Base-by-base conservation (phyloP, 2,329 filamentous ascomycete genomes). In the Fusarium torulosum region DNA sequence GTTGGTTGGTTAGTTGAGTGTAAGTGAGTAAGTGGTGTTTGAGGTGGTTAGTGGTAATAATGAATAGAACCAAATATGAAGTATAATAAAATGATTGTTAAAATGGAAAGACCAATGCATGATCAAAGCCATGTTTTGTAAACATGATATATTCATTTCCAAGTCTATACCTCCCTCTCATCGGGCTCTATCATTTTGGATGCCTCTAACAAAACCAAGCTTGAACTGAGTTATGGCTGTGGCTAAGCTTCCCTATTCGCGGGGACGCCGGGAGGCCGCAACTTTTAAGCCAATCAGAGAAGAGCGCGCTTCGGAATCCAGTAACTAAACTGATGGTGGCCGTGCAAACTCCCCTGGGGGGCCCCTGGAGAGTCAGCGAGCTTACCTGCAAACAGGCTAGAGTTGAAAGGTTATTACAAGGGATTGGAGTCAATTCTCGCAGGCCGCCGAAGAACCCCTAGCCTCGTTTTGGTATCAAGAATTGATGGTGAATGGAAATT, bases 251-350 rank as follows among this genome's bases (percentile, higher is more conserved):
- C 55, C 59, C 45, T 61, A 54, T 60, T 64, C 63, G 67, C 70
- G 72, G 72, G 52, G 68, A 54, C 42, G 58, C 70, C 70, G 71
- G 71, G 71, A 74, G 71, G 71, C 71, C 69, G 61, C 72, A 49
- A 29, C 41, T 46, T 40, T 38, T 37, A n/a, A 33, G 6, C 70
- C 60, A 74, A 72, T 74, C 51, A 71, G 14, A 19, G 8, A 7
- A 6, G 21, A 21, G 15, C 31, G 25, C 49, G 31, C 25, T 42
- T 35, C 42, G 25, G 37, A 20, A 63, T 35, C 57, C 35, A 49
- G 35, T 20, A 21, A 25, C 19, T 38, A 33, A 43, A 41, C 53
- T 61, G 31, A 59, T 52, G 53, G 69, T 67, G 69, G 69, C 71
- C 71, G 63, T 73, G 71, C 69, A 49, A n/a, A n/a, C 37, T 52